Conservation (phyloP, 768 basidiomycete genomes). For the Brasilioporus rufonigricans region DNA sequence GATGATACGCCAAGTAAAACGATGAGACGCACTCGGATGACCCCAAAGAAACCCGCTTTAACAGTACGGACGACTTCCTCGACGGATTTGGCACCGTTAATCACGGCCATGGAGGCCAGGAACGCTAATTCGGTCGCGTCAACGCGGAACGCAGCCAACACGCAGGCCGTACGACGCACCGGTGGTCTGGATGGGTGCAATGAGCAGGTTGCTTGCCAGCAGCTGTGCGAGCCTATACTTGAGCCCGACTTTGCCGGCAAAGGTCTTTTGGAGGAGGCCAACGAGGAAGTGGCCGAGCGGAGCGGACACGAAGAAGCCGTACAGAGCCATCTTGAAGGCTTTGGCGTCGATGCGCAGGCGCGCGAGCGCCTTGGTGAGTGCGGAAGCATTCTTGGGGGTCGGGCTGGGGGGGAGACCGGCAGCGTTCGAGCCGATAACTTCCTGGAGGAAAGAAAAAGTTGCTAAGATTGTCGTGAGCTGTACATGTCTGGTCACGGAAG, state of each 20-base stretch:
- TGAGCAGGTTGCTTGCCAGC: conserved; percentile 69
- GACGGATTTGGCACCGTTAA: conserved; percentile 71
- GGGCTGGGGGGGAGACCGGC: conserved; percentile 56
- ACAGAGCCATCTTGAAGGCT: conserved; percentile 81
- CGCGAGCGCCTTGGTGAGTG: conserved; percentile 51
- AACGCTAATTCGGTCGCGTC: conserved; percentile 45
- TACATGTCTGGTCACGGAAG: not conserved
- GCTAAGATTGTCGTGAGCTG: conserved; percentile 29
- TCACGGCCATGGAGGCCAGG: conserved; percentile 78
- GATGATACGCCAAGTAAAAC: not conserved
- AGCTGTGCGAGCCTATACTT: conserved; percentile 69
- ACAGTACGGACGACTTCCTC: conserved; percentile 67
- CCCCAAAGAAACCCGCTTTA: conserved; percentile 68
- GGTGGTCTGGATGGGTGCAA: conserved; percentile 71
- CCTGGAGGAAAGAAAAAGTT: conserved; percentile 67
- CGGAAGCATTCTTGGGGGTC: conserved; percentile 53
- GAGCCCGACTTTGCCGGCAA: conserved; percentile 68
- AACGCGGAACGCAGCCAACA: not conserved
- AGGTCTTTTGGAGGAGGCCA: conserved; percentile 67
- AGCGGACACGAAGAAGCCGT: conserved; percentile 82
- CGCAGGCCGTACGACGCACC: conserved; percentile 40
- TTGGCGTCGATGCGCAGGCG: conserved; percentile 60
- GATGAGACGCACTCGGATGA: conserved; percentile 55
- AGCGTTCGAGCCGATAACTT: conserved; percentile 72
- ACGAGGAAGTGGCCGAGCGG: conserved; percentile 77